phyloP scores from a whole-genome alignment of 371 early-diverging fungal genomes.

The Mucor lusitanicus region DNA sequence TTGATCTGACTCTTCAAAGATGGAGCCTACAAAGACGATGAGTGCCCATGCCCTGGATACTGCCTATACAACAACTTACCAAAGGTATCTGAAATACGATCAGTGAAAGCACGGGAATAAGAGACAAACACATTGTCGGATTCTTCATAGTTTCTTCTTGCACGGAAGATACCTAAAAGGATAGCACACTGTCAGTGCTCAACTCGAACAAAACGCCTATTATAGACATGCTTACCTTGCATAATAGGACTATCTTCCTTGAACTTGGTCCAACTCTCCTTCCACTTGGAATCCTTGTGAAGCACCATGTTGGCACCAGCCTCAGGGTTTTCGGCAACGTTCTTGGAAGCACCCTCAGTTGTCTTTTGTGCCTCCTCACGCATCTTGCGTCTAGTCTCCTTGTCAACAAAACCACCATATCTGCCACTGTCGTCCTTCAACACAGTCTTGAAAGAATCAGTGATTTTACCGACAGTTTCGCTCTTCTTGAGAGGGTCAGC shows the following conservation, averaged over 20 bases:
- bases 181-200: neutral
- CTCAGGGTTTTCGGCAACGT: constrained; percentile 53
- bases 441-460: constrained; percentile 69
- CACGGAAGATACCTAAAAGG: constrained; percentile 66
- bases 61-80: constrained; percentile 35
- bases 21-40: constrained; percentile 44
- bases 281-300: constrained; percentile 91
- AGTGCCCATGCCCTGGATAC: neutral
- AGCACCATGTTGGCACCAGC: constrained; percentile 81
- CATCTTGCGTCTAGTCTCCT: constrained; percentile 69
- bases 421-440: constrained; percentile 75
- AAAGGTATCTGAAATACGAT: constrained; percentile 72
- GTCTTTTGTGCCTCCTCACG: constrained; percentile 58
- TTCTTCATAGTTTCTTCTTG: constrained; percentile 83
- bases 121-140: constrained; percentile 88
- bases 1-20: constrained; percentile 93
- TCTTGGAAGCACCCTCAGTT: constrained; percentile 14
- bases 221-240: constrained; percentile 55
- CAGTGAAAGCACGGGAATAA: constrained; percentile 80
- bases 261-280: constrained; percentile 90
- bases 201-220: neutral
- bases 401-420: constrained; percentile 77
- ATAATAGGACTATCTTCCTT: constrained; percentile 88
- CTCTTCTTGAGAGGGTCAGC: constrained; percentile 80
- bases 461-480: constrained; percentile 71